Base-by-base conservation (phyloP, 192 early-diverging fungal species). In the Podila verticillata region DNA sequence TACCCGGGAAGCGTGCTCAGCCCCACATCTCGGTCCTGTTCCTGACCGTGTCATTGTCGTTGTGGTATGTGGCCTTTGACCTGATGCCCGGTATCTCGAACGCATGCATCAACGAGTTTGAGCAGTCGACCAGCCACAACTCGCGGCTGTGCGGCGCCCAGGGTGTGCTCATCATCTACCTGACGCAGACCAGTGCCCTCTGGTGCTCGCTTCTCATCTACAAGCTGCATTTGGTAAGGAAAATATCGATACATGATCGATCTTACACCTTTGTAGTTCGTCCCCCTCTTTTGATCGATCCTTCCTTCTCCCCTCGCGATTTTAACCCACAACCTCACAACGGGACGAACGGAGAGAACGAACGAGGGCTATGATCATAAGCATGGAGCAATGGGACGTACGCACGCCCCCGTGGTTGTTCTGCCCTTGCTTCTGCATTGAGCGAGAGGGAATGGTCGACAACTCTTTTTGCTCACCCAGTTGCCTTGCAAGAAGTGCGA, bases 11-110 rank as follows among this genome's bases (percentile, higher is more conserved):
- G 35, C 48, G 77, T n/a, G 31, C 49, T 1, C 77, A 80, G 56
- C 77, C 77, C 2, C 77, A 80, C 20, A 80, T 72, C 48, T 80
- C 77, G 32, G 77, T 80, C 24, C 54, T 80, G 1, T 72, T 80
- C 56, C 32, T 80, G 69, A 59, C 66, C 17, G 28, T 72, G 4
- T 80, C 77, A 1, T 29, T 72, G 2, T 48, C 77, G 26, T 48
- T 80, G 19, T 80, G 77, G 77, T 80, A 72, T 54, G 66, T 17
- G 32, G 34, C 70, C 3, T 80, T 80, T 68, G 70, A 80, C 44
- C 48, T 80, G 39, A 80, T 80, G 77, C 70, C 77, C 19, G 77
- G 77, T 7, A 48, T 63, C 6, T 68, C 77, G 22, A 80, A 80
- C 32, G 65, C 77, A 5, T 80, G 77, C 28, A 44, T 80, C 65